Evolutionary conservation across 1,139 yeast species (phyloP).

Genomic region (Lodderomyces margitis): DNA sequence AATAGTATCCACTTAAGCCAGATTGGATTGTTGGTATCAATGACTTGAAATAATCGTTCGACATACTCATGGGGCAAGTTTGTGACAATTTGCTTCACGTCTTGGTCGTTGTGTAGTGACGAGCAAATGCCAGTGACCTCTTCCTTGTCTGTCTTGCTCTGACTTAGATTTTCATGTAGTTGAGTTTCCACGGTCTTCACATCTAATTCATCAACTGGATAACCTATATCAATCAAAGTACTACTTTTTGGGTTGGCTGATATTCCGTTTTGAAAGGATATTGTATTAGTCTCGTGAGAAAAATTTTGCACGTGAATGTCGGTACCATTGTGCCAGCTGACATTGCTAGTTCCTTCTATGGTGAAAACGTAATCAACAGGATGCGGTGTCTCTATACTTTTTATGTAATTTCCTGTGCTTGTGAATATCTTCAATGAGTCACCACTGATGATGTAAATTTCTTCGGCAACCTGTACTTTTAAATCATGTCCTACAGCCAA

Average conservation of each 20-base stretch:
- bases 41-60: slow-evolving; percentile 30
- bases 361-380: background rate
- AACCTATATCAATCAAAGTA: background rate
- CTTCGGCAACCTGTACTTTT: background rate
- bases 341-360: background rate
- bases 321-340: slow-evolving; percentile 2
- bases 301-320: background rate
- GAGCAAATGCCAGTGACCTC: slow-evolving; percentile 28
- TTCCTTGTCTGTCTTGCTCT: background rate
- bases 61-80: slow-evolving; percentile 6
- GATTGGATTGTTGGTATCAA: slow-evolving; percentile 31
- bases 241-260: background rate
- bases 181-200: background rate
- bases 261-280: background rate
- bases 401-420: background rate
- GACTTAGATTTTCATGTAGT: background rate
- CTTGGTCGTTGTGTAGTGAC: slow-evolving; percentile 31
- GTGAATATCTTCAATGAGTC: slow-evolving; percentile 4
- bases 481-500: background rate
- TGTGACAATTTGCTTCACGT: slow-evolving; percentile 34
- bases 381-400: background rate
- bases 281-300: background rate
- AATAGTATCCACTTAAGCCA: slow-evolving; percentile 55
- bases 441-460: slow-evolving; percentile 5
- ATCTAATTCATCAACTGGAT: background rate